phyloP scores from a whole-genome alignment of 1,284 basidiomycete genomes.

The Retiboletus flavoniger region DNA sequence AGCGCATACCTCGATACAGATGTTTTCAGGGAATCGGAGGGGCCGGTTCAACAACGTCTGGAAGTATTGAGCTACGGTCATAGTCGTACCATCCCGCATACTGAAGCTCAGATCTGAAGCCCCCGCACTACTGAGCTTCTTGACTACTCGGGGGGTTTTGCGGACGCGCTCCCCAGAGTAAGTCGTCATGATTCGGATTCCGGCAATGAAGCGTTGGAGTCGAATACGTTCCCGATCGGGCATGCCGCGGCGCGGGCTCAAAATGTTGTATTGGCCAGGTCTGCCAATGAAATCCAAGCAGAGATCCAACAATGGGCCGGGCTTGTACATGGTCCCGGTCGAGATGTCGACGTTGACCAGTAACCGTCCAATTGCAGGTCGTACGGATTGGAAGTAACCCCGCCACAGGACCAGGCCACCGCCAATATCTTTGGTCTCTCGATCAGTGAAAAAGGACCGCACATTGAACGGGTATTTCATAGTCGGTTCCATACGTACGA shows the following conservation, averaged over 20 bases:
- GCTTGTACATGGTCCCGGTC: constrained; percentile 73
- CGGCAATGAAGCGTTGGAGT: constrained; percentile 60
- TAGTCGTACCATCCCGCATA: constrained; percentile 50
- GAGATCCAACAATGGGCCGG: constrained; percentile 48
- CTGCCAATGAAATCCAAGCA: constrained; percentile 55
- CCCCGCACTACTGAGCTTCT: constrained; percentile 50
- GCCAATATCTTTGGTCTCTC: constrained; percentile 65
- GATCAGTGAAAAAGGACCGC: constrained; percentile 70
- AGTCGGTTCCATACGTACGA: constrained; percentile 70
- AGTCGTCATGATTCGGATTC: constrained; percentile 53
- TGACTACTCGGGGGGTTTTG: constrained; percentile 51
- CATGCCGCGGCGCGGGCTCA: constrained; percentile 47
- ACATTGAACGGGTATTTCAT: constrained; percentile 72
- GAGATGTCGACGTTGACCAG: constrained; percentile 78
- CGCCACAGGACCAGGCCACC: constrained; percentile 68
- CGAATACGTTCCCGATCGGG: constrained; percentile 58
- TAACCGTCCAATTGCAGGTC: constrained; percentile 64
- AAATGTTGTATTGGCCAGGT: constrained; percentile 38
- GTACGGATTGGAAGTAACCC: constrained; percentile 74
- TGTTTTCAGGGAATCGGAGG: constrained; percentile 54
- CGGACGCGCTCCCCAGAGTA: constrained; percentile 37
- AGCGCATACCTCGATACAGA: constrained; percentile 60
- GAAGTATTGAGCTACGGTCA: constrained; percentile 66
- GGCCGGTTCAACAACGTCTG: constrained; percentile 46
- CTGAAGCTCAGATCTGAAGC: constrained; percentile 53